Conservation (phyloP, 1,284 basidiomycete genomes). For the Tilletia horrida region DNA sequence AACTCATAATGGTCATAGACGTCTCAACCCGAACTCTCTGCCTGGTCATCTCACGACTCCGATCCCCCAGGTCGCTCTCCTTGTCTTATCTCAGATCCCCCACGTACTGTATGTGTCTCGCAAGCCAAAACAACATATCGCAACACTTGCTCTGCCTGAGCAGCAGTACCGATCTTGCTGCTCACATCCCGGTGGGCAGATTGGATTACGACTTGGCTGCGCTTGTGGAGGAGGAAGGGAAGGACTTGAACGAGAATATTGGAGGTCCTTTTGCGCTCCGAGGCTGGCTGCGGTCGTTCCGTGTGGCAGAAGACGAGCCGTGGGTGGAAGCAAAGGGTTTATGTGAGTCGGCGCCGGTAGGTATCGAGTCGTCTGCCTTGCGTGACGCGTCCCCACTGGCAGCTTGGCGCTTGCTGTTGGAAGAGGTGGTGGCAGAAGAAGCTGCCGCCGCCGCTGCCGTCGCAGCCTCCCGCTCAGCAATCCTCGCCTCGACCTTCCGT, state of each 20-base stretch:
- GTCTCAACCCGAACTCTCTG: no score
- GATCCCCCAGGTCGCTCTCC: no score
- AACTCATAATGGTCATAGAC: not conserved
- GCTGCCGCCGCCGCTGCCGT: not conserved
- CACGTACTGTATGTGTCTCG: no score
- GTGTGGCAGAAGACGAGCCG: no score
- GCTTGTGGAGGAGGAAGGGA: not conserved
- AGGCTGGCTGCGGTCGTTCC: no score
- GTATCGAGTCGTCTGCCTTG: not conserved
- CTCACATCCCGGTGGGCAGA: no score
- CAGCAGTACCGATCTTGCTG: no score
- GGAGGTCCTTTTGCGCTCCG: not conserved
- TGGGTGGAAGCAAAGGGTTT: not conserved
- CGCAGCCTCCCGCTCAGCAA: not conserved
- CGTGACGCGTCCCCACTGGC: not conserved
- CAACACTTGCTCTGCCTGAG: no score
- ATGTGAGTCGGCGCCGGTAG: not conserved
- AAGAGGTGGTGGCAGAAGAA: no score
- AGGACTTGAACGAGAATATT: constrained; percentile 13
- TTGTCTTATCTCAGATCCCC: no score
- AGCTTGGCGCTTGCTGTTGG: not conserved
- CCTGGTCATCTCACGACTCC: no score
- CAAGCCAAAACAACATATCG: no score
- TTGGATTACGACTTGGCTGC: not conserved
- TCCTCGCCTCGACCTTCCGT: constrained; percentile 18